Percentiles rank a stretch among this genome's conserved stretches.
These are phyloP conservation scores for Scedosporium apiospermum DNA, from an alignment of 2,329 filamentous ascomycete genomes.

Conservation along the genomic window DNA sequence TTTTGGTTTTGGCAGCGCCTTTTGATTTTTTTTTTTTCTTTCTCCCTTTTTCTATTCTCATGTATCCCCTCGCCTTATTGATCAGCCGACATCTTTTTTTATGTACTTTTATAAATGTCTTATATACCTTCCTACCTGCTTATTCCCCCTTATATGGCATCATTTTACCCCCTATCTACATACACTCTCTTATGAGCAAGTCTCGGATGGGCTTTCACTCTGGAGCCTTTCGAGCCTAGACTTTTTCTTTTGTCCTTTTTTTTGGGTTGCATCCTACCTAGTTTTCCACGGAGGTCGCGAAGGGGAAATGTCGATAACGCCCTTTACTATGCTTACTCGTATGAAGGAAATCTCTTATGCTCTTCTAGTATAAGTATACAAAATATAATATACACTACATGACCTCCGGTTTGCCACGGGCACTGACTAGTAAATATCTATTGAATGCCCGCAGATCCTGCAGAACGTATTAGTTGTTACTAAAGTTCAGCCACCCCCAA, in stretches of 20 bases:
- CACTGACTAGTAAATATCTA: no score
- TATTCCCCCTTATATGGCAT: background rate
- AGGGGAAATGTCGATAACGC: no score
- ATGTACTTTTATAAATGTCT: background rate
- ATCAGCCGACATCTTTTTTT: background rate
- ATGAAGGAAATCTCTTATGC: no score
- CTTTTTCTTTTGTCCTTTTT: background rate
- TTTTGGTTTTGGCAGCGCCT: background rate
- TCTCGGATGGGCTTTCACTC: background rate
- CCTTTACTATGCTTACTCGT: no score
- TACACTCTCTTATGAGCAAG: background rate
- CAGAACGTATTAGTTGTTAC: no score
- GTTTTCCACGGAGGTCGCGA: background rate
- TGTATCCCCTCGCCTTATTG: background rate
- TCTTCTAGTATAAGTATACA: no score
- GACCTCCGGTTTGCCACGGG: no score
- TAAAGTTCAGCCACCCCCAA: no score
- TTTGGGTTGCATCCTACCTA: background rate
- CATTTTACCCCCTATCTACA: background rate
- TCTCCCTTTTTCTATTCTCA: slow-evolving; percentile 4
- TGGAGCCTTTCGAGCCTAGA: background rate
- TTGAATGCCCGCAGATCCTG: no score
- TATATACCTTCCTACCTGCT: background rate
- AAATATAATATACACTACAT: no score
- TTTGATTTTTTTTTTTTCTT: slow-evolving; percentile 7